Evolutionary conservation across 768 basidiomycete genomes (phyloP), one percentile per base, ranked within the genome.

Genomic region (Mycena epipterygia): DNA sequence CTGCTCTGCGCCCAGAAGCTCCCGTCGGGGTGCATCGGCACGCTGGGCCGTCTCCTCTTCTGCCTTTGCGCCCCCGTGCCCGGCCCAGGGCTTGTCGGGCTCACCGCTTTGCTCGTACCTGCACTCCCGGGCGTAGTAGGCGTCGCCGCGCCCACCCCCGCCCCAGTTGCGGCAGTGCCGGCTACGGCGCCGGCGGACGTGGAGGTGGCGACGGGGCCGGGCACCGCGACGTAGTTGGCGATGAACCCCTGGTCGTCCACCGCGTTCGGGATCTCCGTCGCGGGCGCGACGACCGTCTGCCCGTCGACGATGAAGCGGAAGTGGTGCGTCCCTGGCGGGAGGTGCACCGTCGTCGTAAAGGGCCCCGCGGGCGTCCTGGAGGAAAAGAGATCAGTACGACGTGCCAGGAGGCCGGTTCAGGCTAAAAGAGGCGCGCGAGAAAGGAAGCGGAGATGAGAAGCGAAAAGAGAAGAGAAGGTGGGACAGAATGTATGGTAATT

Each of bases 281-380:
- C 33, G 17, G 72, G 72, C 3, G 93, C 89, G 9, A 93, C 89
- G 70, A 92, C 89, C 91, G 93, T 95, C 52, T 90, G 88, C 53
- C 93, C 94, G 79, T 99, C 97, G 69, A 99, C 94, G 73, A 98
- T 89, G 85, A 98, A 99, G 67, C 96, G 95, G 78, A 98, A 87
- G 73, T 96, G 94, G 77, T 98, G 96, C 0, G 96, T 96, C 19
- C 97, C 97, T 0, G 96, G 95, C 13, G 90, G 89, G 0, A 99
- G 88, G 51, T 75, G 41, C 52, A 89, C 83, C n/a, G 79, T 83
- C 5, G 83, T 79, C 51, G 68, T 62, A 64, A 73, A 73, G 25
- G 63, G 46, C 42, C 44, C 67, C 51, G 62, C 65, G 23, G 63
- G 67, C 51, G 49, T 55, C 23, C 71, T 63, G 64, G 11, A 27